These are phyloP conservation scores for Naganishia albida DNA, from an alignment of 1,284 basidiomycete genomes.

Conservation along the genomic window DNA sequence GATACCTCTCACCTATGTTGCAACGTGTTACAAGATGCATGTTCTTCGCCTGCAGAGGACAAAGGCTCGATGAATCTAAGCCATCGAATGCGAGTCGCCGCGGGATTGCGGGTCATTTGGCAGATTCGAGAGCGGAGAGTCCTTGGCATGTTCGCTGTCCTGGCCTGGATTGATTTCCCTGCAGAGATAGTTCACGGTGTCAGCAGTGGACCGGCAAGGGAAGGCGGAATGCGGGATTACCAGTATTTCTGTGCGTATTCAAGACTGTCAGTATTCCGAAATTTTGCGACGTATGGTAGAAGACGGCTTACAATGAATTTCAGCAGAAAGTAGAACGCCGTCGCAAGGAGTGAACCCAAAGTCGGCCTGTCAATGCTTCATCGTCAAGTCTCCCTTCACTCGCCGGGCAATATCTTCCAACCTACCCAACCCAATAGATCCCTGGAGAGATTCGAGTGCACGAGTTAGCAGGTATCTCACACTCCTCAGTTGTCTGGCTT, in stretches of 20 bases:
- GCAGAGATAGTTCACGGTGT: no score
- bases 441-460: background rate
- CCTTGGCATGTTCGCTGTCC: slow-evolving; percentile 42
- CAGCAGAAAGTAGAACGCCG: slow-evolving; percentile 61
- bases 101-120: slow-evolving; percentile 12
- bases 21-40: no score
- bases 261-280: background rate
- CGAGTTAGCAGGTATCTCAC: no score
- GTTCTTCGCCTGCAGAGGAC: no score
- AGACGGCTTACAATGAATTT: slow-evolving; percentile 58
- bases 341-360: slow-evolving; percentile 63
- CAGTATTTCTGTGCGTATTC: slow-evolving; percentile 57
- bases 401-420: background rate
- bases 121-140: slow-evolving; percentile 16
- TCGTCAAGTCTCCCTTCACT: background rate
- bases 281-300: no score
- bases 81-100: slow-evolving; percentile 13
- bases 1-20: no score
- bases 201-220: background rate
- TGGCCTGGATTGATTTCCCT: slow-evolving; percentile 60
- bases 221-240: background rate
- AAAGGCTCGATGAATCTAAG: background rate
- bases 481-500: no score
- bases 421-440: slow-evolving; percentile 12
- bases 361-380: slow-evolving; percentile 57